Evolutionary conservation across 2,329 filamentous ascomycete species (phyloP).

Genomic region (Talaromyces sp.): DNA sequence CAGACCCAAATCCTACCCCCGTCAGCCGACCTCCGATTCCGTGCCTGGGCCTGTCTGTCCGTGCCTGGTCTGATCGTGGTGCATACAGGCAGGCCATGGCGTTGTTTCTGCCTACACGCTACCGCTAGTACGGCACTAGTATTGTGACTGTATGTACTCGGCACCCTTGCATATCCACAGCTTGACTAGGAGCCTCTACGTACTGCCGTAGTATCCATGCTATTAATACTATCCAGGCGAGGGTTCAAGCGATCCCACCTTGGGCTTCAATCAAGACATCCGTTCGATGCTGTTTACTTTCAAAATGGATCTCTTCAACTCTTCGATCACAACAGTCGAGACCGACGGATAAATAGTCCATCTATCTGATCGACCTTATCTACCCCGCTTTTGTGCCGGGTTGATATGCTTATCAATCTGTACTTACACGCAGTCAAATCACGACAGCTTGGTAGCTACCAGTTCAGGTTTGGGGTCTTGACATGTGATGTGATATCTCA

Average conservation of each 20-base stretch:
- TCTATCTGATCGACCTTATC: background rate
- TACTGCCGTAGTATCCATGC: background rate
- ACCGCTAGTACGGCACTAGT: background rate
- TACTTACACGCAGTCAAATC: background rate
- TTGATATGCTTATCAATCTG: background rate
- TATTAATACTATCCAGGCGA: background rate
- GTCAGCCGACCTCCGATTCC: constrained; percentile 2
- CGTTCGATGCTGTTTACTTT: background rate
- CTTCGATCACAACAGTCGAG: background rate
- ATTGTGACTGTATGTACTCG: background rate
- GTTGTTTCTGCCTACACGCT: constrained; percentile 1
- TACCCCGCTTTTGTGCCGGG: background rate
- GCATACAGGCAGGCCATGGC: background rate
- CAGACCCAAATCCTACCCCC: background rate
- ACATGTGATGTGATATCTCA: background rate
- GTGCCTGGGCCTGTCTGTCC: constrained; percentile 1
- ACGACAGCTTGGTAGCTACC: too few relatives aligned
- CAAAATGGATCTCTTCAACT: background rate
- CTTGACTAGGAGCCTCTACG: background rate
- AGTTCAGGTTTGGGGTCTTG: background rate
- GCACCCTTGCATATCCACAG: constrained; percentile 5
- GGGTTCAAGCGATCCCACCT: background rate
- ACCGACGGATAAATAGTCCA: background rate
- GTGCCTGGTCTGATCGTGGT: constrained; percentile 4
- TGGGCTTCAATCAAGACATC: background rate